Evolutionary conservation across 1,284 basidiomycete species (phyloP).

Genomic region (Erythrobasidium hasegawianum): DNA sequence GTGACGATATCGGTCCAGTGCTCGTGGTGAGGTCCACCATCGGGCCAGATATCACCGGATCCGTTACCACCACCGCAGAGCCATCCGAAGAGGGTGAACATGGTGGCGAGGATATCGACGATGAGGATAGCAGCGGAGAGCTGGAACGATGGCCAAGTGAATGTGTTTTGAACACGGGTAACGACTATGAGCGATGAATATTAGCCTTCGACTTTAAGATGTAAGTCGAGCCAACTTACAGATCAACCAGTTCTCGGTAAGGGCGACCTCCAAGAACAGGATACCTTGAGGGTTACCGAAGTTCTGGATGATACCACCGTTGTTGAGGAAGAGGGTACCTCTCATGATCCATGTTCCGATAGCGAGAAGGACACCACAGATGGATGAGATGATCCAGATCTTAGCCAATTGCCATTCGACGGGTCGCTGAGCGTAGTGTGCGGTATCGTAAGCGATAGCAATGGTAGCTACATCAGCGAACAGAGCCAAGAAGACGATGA

Average conservation of each 20-base stretch:
- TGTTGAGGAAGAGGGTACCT: slow-evolving; percentile 54
- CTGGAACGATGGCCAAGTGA: slow-evolving; percentile 52
- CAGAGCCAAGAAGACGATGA: slow-evolving; percentile 59
- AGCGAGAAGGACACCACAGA: slow-evolving; percentile 53
- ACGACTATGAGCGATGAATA: slow-evolving; percentile 38
- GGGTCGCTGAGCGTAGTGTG: slow-evolving; percentile 54
- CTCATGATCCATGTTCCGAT: slow-evolving; percentile 57
- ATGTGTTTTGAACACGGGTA: slow-evolving; percentile 43
- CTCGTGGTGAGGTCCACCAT: slow-evolving; percentile 28
- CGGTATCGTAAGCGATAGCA: slow-evolving; percentile 51
- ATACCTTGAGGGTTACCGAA: slow-evolving; percentile 56
- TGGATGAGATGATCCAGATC: slow-evolving; percentile 57
- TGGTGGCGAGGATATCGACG: slow-evolving; percentile 56
- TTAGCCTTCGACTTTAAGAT: slow-evolving; percentile 44
- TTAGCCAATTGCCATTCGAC: slow-evolving; percentile 61
- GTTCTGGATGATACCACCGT: slow-evolving; percentile 57
- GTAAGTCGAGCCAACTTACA: slow-evolving; percentile 53
- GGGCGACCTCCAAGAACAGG: slow-evolving; percentile 58
- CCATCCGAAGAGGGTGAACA: slow-evolving; percentile 57
- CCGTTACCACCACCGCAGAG: slow-evolving; percentile 53
- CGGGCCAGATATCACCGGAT: slow-evolving; percentile 39
- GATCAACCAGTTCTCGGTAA: slow-evolving; percentile 59
- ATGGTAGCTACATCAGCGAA: slow-evolving; percentile 54
- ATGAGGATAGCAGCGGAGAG: slow-evolving; percentile 52
- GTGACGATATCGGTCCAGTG: slow-evolving; percentile 55